These are phyloP conservation scores for Phanerochaete sordida DNA, from an alignment of 768 basidiomycete species.

Conservation along the genomic window DNA sequence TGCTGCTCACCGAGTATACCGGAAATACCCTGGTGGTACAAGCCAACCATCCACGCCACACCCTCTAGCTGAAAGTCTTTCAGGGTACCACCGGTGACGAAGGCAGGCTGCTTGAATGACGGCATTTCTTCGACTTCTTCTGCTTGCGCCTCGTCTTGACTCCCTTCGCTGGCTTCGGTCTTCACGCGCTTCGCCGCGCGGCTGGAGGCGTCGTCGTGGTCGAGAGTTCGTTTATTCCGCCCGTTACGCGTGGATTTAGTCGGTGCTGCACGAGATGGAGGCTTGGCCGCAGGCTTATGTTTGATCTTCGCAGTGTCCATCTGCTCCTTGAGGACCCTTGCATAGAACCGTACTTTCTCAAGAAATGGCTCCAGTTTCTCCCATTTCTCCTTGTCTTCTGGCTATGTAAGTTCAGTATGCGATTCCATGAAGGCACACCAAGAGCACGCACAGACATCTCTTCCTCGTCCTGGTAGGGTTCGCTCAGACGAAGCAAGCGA, in stretches of 20 bases:
- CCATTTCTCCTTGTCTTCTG: constrained; percentile 51
- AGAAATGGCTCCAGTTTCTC: constrained; percentile 61
- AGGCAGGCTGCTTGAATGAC: constrained; percentile 63
- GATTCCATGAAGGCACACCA: background rate
- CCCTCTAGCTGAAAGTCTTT: constrained; percentile 94
- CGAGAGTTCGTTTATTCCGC: constrained; percentile 14
- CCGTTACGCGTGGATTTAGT: background rate
- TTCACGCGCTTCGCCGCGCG: constrained; percentile 22
- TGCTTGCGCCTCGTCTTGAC: background rate
- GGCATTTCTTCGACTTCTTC: constrained; percentile 10
- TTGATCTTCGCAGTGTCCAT: constrained; percentile 61
- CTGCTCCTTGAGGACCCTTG: constrained; percentile 62
- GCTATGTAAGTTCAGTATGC: background rate
- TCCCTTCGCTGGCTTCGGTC: background rate
- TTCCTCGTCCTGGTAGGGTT: constrained; percentile 7
- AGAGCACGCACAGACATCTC: constrained; percentile 4
- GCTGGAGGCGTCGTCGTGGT: constrained; percentile 15
- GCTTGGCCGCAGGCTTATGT: constrained; percentile 12
- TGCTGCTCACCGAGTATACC: constrained; percentile 63
- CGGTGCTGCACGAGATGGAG: background rate
- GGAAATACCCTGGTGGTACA: constrained; percentile 82
- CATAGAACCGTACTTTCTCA: constrained; percentile 74
- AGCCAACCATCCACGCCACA: constrained; percentile 89
- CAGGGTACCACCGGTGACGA: constrained; percentile 82
- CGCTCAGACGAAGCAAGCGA: background rate